Base-by-base conservation (phyloP, 2,329 filamentous ascomycete species). In the Microsporum ferrugineum region DNA sequence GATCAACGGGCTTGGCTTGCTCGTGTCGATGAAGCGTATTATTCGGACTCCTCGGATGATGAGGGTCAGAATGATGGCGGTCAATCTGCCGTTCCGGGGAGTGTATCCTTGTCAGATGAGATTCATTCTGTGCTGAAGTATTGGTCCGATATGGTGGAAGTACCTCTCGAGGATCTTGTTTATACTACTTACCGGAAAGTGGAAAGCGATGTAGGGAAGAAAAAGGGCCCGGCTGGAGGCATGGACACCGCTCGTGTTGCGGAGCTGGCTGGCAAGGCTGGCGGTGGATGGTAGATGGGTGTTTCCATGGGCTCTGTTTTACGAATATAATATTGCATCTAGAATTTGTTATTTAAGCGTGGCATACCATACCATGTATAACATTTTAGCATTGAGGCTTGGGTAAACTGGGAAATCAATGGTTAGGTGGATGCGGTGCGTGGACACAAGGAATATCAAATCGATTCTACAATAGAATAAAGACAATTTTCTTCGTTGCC, bases 161-260 rank as follows among this genome's bases (percentile, higher is more conserved):
- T 95, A 65, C 80, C 83, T 31, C 75, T 88, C 69, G 83, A 86
- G 63, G 89, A 82, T 71, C 77, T 99, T 69, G 84, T 85, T 61
- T 89, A 87, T 73, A 99, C 94, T 61, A 95, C 85, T 58, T 99
- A 89, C 77, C 85, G 94, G 64, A 87, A 91, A 74, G 92, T 99
- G 27, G 86, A 96, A 68, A 96, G 92, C 76, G 90, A 97, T 72
- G 90, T 99, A 49, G 94, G 94, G 58, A 95, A 94, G 77, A 80
- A 83, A 65, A 78, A 80, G 65, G 68, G 65, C 5, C 67, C 71
- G 14, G 27, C 39, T 3, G 70, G 68, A 60, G 82, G 72, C 70
- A 79, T 73, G 78, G 88, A 91, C 71, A 87, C 88, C 49, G 88
- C 95, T 70, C 84, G 86, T 63, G 91, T 96, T 45, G 88, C 91